phyloP scores from a whole-genome alignment of 2,329 filamentous ascomycete genomes.

The Sporothrix globosa region DNA sequence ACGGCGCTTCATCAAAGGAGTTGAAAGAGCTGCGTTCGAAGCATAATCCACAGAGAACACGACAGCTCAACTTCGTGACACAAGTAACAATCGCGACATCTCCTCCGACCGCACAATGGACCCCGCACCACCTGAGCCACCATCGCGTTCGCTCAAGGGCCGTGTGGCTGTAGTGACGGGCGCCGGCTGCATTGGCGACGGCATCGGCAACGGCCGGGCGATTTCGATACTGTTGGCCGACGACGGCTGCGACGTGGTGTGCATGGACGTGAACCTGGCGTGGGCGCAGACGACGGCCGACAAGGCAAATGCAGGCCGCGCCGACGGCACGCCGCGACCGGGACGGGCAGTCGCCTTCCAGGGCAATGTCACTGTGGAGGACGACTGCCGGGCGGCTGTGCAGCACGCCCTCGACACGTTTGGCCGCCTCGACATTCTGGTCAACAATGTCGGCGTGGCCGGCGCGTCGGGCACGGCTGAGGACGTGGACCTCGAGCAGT shows the following conservation, averaged over 20 bases:
- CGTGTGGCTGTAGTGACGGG: slow-evolving; percentile 39
- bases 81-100: no score
- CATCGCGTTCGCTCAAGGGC: slow-evolving; percentile 36
- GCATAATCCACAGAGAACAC: no score
- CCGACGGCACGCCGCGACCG: slow-evolving; percentile 34
- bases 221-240: slow-evolving; percentile 39
- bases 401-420: slow-evolving; percentile 51
- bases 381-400: slow-evolving; percentile 54
- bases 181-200: slow-evolving; percentile 36
- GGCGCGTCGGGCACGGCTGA: slow-evolving; percentile 63
- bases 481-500: slow-evolving; percentile 62
- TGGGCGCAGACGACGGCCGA: slow-evolving; percentile 36
- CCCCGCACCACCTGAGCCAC: slow-evolving; percentile 22
- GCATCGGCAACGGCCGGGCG: slow-evolving; percentile 39
- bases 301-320: slow-evolving; percentile 28
- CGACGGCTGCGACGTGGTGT: slow-evolving; percentile 38
- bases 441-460: slow-evolving; percentile 67
- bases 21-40: no score
- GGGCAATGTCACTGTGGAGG: slow-evolving; percentile 59
- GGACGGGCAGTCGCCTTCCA: slow-evolving; percentile 49
- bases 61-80: no score
- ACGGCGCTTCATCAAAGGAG: no score
- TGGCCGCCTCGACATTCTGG: slow-evolving; percentile 63
- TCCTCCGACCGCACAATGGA: background rate
- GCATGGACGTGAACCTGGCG: slow-evolving; percentile 36